These are phyloP conservation scores for Cladosporium austrohemisphaericum DNA, from an alignment of 2,329 filamentous ascomycete genomes.

Conservation along the genomic window DNA sequence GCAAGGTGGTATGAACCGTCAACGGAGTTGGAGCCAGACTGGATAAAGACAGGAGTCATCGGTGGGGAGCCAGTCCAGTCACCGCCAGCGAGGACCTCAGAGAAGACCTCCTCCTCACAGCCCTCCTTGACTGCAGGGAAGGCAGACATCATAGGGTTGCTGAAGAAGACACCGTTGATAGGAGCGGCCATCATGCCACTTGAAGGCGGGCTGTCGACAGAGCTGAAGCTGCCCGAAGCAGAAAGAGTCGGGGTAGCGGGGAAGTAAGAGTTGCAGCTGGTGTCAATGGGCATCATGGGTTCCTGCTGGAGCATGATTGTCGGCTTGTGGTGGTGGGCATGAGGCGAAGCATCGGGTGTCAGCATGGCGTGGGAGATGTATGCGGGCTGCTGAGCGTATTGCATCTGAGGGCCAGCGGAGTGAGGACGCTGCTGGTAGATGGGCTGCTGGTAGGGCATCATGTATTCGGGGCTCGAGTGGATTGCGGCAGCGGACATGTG, in stretches of 20 bases:
- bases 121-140: constrained; percentile 66
- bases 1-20: constrained; percentile 66
- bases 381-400: constrained; percentile 41
- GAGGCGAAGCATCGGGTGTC: constrained; percentile 73
- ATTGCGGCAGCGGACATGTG: constrained; percentile 43
- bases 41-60: constrained; percentile 76
- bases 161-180: constrained; percentile 55
- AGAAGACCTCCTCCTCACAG: constrained; percentile 65
- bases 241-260: constrained; percentile 86
- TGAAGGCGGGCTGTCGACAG: constrained; percentile 76
- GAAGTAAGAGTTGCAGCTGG: constrained; percentile 68
- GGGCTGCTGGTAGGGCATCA: constrained; percentile 53
- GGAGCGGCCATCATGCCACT: constrained; percentile 78
- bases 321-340: constrained; percentile 70
- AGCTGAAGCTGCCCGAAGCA: constrained; percentile 77
- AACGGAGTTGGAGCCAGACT: constrained; percentile 57
- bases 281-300: constrained; percentile 62
- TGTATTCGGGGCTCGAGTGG: constrained; percentile 45
- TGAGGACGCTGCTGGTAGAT: constrained; percentile 34
- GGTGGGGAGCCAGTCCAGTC: constrained; percentile 82
- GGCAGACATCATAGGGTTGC: constrained; percentile 35
- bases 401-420: constrained; percentile 29
- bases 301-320: constrained; percentile 63
- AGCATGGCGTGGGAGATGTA: constrained; percentile 60
- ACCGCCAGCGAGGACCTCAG: constrained; percentile 67